Evolutionary conservation across 2,329 filamentous ascomycete species (phyloP), one percentile per base, ranked within the genome.

Genomic region (Elsinoe ampelina): DNA sequence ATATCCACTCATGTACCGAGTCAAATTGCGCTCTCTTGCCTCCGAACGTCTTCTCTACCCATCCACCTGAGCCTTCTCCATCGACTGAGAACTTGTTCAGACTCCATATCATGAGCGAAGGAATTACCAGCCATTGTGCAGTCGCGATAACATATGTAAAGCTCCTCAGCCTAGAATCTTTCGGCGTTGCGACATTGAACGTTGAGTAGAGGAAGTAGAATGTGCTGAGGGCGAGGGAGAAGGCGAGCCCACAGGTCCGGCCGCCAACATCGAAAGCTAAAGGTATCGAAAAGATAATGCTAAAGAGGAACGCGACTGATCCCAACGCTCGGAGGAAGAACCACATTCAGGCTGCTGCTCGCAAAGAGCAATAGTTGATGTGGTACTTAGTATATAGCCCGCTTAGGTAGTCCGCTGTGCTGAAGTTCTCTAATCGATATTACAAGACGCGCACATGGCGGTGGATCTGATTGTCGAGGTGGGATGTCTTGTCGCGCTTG

Each of bases 191-290:
- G 59, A 96, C 79, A 67, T 87, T 88, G 62, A 93, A 77, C 61
- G 82, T 75, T 57, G 90, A 95, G 74, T 93, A 90, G 70, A 89
- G 73, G 70, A 95, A 86, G 76, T 97, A 97, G 78, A 95, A 97
- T 66, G 81, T 78, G 64, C 92, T 91, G 56, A 97, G 82, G 48
- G 87, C 83, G 55, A 97, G 81, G 68, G 90, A 96, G 76, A 95
- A 97, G 61, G 90, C 92, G 67, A 98, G 80, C 59, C 93, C 93
- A 68, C 90, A 95, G 65, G 93, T 91, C 67, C 89, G 85, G 61
- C 93, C 93, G 70, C 93, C 93, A 67, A 97, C 92, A 81, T 98
- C 93, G 76, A 97, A 97, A 67, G 92, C 89, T 69, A 98, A 85
- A 60, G 93, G 93, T 70, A 98, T 93, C 61, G 90, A 95, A 69